Evolutionary conservation across 139 green algal genomes (phyloP).

Genomic region (Asterochloris erici): DNA sequence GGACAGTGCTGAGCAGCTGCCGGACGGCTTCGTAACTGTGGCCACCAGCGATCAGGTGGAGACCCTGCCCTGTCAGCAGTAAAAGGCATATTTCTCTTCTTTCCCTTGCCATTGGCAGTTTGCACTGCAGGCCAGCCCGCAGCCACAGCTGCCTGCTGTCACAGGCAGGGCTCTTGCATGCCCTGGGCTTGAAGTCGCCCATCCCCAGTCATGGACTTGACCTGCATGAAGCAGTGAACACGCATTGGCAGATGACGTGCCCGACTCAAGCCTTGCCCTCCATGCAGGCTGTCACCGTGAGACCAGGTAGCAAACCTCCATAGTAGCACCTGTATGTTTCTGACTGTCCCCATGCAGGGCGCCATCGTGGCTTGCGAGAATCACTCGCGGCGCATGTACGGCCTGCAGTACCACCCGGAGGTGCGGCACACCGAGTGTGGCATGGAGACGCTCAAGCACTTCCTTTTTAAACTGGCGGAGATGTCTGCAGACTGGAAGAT

Average conservation of each 20-base stretch:
- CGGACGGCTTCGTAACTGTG: constrained; percentile 80
- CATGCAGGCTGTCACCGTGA: too few species aligned
- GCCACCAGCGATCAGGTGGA: constrained; percentile 74
- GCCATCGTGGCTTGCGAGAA: constrained; percentile 94
- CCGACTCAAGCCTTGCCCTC: too few species aligned
- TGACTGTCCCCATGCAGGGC: constrained; percentile 47
- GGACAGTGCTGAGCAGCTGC: constrained; percentile 86
- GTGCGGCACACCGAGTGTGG: constrained; percentile 88
- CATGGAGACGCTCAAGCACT: constrained; percentile 82
- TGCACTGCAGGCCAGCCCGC: background rate
- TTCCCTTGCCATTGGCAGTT: background rate
- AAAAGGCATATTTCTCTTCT: background rate
- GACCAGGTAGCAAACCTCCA: background rate
- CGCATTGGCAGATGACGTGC: too few species aligned
- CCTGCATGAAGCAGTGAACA: too few species aligned
- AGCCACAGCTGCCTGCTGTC: background rate
- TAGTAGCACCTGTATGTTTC: background rate
- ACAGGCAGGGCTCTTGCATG: background rate
- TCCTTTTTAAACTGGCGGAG: constrained; percentile 82
- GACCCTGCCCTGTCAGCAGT: background rate
- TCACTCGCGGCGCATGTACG: constrained; percentile 71
- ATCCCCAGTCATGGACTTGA: too few species aligned
- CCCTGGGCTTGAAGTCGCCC: too few species aligned
- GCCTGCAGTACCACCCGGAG: constrained; percentile 98
- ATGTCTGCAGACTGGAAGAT: constrained; percentile 90